A percentile compares a stretch with the other conserved stretches of the same genome.
Evolutionary conservation across 2,329 filamentous ascomycete genomes (phyloP).

Genomic region (Samsoniella hepiali): DNA sequence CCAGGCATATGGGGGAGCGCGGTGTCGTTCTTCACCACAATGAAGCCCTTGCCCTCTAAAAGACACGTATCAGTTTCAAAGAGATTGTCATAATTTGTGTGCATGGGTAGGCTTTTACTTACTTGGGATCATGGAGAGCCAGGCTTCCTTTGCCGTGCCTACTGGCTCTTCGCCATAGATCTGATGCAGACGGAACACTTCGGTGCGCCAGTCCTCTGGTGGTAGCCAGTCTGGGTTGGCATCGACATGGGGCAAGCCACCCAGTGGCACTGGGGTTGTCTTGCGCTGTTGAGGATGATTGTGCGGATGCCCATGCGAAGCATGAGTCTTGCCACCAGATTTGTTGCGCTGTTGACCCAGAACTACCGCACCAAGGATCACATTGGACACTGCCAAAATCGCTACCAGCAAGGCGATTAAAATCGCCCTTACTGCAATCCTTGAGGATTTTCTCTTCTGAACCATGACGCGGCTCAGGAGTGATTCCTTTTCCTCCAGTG

Average conservation of each 20-base stretch:
- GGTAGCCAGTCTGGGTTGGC: conserved; percentile 14
- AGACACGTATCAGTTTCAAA: neutral
- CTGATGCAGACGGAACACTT: conserved; percentile 13
- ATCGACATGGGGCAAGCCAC: neutral
- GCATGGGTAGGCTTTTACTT: neutral
- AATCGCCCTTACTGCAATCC: too few species aligned
- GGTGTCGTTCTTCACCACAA: conserved; percentile 17
- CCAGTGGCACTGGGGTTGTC: neutral
- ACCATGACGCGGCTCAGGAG: neutral
- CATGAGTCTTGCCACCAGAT: neutral
- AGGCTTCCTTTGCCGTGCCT: conserved; percentile 14
- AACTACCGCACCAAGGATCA: neutral
- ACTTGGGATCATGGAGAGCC: conserved; percentile 20
- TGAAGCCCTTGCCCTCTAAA: conserved; percentile 19
- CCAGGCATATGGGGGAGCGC: neutral
- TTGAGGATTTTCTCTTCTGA: neutral
- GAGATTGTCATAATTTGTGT: too few species aligned
- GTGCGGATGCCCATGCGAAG: neutral
- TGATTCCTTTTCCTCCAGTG: neutral
- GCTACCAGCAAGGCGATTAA: neutral
- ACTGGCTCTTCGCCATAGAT: conserved; percentile 12
- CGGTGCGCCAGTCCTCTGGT: conserved; percentile 19
- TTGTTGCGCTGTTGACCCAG: neutral
- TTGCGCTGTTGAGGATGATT: neutral
- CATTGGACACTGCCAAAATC: neutral